Evolutionary conservation across 768 basidiomycete species (phyloP).

Genomic region (Suillus occidentalis): DNA sequence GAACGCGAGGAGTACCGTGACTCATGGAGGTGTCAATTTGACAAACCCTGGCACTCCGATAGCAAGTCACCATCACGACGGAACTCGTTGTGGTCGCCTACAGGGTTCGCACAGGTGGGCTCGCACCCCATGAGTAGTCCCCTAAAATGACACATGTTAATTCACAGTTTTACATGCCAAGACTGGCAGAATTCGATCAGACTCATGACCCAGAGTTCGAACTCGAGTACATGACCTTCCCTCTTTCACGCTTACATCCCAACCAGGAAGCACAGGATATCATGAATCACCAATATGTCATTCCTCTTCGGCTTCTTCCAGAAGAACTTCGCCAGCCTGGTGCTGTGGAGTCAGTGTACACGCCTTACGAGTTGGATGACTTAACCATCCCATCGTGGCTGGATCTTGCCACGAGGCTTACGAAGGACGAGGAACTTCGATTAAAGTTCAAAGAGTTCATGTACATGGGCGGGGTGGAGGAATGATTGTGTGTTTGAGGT

Average conservation of each 20-base stretch:
- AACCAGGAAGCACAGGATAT: slow-evolving; percentile 15
- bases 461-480: slow-evolving; percentile 55
- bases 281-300: slow-evolving; percentile 40
- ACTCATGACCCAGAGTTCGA: slow-evolving; percentile 57
- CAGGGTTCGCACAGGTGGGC: slow-evolving; percentile 83
- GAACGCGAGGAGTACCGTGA: slow-evolving; percentile 50
- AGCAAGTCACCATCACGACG: slow-evolving; percentile 64
- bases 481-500: slow-evolving; percentile 3
- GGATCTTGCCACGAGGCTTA: slow-evolving; percentile 60
- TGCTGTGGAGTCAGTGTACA: slow-evolving; percentile 47
- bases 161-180: slow-evolving; percentile 64
- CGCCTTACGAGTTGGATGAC: slow-evolving; percentile 73
- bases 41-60: slow-evolving; percentile 63
- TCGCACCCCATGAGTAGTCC: slow-evolving; percentile 9
- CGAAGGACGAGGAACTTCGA: slow-evolving; percentile 54
- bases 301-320: slow-evolving; percentile 60
- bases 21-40: slow-evolving; percentile 64
- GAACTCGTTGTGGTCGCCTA: slow-evolving; percentile 68
- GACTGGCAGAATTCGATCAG: slow-evolving; percentile 48
- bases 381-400: slow-evolving; percentile 78
- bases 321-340: slow-evolving; percentile 42
- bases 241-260: slow-evolving; percentile 42
- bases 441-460: slow-evolving; percentile 68
- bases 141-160: slow-evolving; percentile 6
- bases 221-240: slow-evolving; percentile 77